A percentile compares a stretch with the other conserved stretches of the same genome.
Evolutionary conservation across 78 protist species (phyloP).

Genomic region (Anaeramoeba flamelloides): DNA sequence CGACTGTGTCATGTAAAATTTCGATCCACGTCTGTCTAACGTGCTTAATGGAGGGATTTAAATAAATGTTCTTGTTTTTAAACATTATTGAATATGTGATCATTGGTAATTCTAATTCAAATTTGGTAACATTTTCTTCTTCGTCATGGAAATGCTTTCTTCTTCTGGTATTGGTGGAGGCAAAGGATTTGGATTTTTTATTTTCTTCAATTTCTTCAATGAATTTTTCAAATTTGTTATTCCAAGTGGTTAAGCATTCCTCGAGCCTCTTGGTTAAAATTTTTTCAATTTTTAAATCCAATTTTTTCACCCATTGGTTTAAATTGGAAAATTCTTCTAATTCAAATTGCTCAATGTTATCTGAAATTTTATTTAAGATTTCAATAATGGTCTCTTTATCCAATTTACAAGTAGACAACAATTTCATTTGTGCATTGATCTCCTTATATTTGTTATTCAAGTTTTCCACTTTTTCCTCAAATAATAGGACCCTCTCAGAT

Average conservation of each 20-base stretch:
- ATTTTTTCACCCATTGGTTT: constrained; percentile 37
- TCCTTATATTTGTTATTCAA: background rate
- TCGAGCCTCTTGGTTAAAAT: constrained; percentile 34
- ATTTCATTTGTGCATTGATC: background rate
- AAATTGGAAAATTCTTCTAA: constrained; percentile 38
- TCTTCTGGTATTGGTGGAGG: too few species aligned
- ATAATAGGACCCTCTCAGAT: background rate
- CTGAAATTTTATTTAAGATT: constrained; percentile 23
- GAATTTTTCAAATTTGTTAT: constrained; percentile 19
- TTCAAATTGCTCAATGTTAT: constrained; percentile 50
- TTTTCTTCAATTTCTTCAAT: constrained; percentile 7
- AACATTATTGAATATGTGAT: constrained; percentile 42
- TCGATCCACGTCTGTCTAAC: constrained; percentile 43
- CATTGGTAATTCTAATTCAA: constrained; percentile 6
- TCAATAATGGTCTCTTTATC: background rate
- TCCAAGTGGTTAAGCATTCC: constrained; percentile 39
- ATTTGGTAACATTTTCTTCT: background rate
- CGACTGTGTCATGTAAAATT: constrained; percentile 27
- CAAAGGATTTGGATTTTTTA: background rate
- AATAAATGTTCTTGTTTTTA: constrained; percentile 35
- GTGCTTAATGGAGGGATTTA: constrained; percentile 59
- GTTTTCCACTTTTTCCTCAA: background rate
- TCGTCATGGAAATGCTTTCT: background rate
- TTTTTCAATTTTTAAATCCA: constrained; percentile 32
- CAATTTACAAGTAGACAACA: constrained; percentile 20